These are phyloP conservation scores for Xylaria sp. DNA, from an alignment of 2,329 filamentous ascomycete genomes.

Conservation along the genomic window DNA sequence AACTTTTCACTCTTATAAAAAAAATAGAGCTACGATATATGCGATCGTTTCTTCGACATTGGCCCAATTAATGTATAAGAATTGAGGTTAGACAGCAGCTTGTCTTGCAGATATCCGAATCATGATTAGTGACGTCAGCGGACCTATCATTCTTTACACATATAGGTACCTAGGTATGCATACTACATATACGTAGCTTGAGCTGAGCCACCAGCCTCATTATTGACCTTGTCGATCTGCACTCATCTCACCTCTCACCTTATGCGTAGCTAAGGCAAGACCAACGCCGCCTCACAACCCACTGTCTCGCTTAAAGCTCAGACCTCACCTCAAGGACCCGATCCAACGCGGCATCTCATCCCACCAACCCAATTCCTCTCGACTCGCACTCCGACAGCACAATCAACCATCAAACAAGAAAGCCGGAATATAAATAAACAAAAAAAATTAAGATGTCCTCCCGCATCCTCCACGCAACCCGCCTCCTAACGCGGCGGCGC, in stretches of 20 bases:
- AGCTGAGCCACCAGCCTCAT: slow-evolving; percentile 2
- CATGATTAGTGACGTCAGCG: slow-evolving; percentile 26
- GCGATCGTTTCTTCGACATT: neutral
- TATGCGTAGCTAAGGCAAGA: neutral
- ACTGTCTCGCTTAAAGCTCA: no score
- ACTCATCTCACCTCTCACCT: neutral
- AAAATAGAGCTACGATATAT: neutral
- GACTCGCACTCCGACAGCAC: neutral
- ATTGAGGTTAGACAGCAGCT: neutral
- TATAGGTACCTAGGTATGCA: no score
- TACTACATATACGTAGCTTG: neutral
- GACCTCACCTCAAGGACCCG: no score
- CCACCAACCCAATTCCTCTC: no score
- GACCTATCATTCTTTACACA: neutral
- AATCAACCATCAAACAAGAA: neutral
- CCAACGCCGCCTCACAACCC: neutral
- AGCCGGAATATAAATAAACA: neutral
- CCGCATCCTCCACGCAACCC: slow-evolving; percentile 38
- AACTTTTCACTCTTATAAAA: neutral
- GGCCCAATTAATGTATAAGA: neutral
- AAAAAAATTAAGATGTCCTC: slow-evolving; percentile 39
- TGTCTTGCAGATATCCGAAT: slow-evolving; percentile 5
- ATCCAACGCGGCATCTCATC: no score
- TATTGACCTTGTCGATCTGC: neutral
- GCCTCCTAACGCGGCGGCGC: slow-evolving; percentile 32